Evolutionary conservation across 1,284 basidiomycete species (phyloP).

Genomic region (Sporisorium reilianum): DNA sequence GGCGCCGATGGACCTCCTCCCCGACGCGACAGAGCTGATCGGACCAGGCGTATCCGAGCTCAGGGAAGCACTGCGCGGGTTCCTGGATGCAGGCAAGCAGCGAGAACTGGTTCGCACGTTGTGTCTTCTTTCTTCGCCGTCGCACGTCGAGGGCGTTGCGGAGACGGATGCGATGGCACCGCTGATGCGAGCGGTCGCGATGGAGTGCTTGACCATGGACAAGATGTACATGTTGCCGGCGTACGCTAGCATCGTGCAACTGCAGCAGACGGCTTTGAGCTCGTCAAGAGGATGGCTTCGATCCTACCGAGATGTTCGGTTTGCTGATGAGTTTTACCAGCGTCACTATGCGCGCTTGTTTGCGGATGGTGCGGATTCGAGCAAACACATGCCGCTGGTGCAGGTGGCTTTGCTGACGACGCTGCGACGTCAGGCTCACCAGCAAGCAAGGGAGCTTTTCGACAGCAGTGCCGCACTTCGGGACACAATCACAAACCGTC

Average conservation of each 20-base stretch:
- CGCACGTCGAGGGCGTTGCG: not conserved
- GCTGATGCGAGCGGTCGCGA: conserved; percentile 79
- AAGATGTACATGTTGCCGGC: conserved; percentile 71
- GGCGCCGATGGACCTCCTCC: conserved; percentile 20
- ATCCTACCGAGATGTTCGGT: conserved; percentile 25
- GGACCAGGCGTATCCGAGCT: conserved; percentile 74
- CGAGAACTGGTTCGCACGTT: conserved; percentile 54
- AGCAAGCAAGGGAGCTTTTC: conserved; percentile 10
- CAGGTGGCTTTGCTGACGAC: conserved; percentile 22
- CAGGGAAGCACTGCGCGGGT: conserved; percentile 84
- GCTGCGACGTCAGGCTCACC: conserved; percentile 23
- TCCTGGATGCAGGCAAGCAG: conserved; percentile 78
- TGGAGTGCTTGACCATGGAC: conserved; percentile 89
- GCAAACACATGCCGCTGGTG: conserved; percentile 18
- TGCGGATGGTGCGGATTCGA: not conserved
- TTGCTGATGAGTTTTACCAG: conserved; percentile 37
- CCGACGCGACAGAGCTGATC: conserved; percentile 11
- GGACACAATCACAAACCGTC: conserved; percentile 7
- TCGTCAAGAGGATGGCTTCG: conserved; percentile 3
- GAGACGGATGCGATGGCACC: conserved; percentile 71
- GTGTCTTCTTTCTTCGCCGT: conserved; percentile 21
- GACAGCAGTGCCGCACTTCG: conserved; percentile 7
- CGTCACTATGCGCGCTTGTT: conserved; percentile 17
- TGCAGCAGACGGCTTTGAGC: conserved; percentile 1
- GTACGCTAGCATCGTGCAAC: conserved; percentile 22